Percentiles rank a stretch among this genome's conserved stretches.
phyloP scores from a whole-genome alignment of 495 filamentous ascomycete species.

The Talaromyces adpressus region DNA sequence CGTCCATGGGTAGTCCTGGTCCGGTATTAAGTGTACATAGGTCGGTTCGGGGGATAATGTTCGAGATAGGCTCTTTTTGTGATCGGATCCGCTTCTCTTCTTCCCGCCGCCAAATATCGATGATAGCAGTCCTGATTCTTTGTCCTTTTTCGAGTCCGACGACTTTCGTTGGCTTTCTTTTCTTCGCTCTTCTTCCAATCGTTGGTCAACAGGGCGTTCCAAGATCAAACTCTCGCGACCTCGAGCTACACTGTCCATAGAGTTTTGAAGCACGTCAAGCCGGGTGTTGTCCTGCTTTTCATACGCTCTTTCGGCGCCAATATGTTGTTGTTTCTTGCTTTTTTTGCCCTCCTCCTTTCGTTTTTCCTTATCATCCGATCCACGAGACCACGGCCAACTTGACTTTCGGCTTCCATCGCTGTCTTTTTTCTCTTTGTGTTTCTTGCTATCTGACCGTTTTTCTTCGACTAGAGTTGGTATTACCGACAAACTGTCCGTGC shows the following conservation, averaged over 20 bases:
- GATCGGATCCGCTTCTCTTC: slow-evolving; percentile 57
- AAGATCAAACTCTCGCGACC: slow-evolving; percentile 79
- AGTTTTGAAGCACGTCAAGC: slow-evolving; percentile 73
- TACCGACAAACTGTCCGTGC: slow-evolving; percentile 75
- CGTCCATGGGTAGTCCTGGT: slow-evolving; percentile 93
- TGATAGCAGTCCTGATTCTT: slow-evolving; percentile 72
- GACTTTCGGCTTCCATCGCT: slow-evolving; percentile 60
- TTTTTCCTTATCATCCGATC: slow-evolving; percentile 64
- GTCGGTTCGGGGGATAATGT: slow-evolving; percentile 77
- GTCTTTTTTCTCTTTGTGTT: slow-evolving; percentile 56
- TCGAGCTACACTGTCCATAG: slow-evolving; percentile 58
- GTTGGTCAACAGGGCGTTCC: slow-evolving; percentile 69
- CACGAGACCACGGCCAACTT: slow-evolving; percentile 76
- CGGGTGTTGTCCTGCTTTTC: slow-evolving; percentile 66
- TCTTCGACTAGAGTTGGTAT: slow-evolving; percentile 73
- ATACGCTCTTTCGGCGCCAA: slow-evolving; percentile 43
- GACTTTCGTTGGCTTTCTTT: slow-evolving; percentile 73
- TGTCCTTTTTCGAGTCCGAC: slow-evolving; percentile 79
- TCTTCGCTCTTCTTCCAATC: slow-evolving; percentile 73
- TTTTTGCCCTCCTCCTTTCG: slow-evolving; percentile 57
- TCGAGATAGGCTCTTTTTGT: slow-evolving; percentile 69
- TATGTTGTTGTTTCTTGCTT: slow-evolving; percentile 48
- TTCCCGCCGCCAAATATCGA: slow-evolving; percentile 87
- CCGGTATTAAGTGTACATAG: slow-evolving; percentile 61
- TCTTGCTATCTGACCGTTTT: slow-evolving; percentile 57